Base-by-base conservation (phyloP, 2,329 filamentous ascomycete species). In the Microsporum canis region DNA sequence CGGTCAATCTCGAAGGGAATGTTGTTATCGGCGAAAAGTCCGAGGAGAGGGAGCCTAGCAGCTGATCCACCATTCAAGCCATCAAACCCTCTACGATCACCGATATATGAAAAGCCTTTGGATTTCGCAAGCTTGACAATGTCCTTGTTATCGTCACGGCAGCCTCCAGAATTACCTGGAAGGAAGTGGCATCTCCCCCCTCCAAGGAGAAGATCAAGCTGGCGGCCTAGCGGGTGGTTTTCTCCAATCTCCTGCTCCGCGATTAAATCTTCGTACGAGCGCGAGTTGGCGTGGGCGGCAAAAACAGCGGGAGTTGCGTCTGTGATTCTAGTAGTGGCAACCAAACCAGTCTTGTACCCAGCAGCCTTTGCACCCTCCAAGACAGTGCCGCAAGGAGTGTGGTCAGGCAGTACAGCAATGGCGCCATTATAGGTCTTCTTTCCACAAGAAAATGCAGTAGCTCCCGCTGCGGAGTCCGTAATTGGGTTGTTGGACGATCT, bases 281-380 rank as follows among this genome's bases (percentile, higher is more conserved):
- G 84, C 65, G 84, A 79, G 64, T 90, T 85, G 14, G 91, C 94
- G 71, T 97, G 94, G 51, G 89, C 85, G 3, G 90, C 91, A 72
- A 99, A 99, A 73, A 90, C 95, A 1, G 94, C 94, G 0, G 94
- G 94, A 1, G 94, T 99, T 2, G 94, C 94, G 76, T 99, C 94
- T 3, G 94, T 96, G 64, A 97, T 85, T 64, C 92, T 84, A 0
- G 94, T 99, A 0, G 94, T 99, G 34, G 96, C 94, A 1, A 97
- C 94, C 65, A 99, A 76, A 0, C 94, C 94, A 1, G 94, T 99
- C 75, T 85, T 87, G 71, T 96, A 97, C 8, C 94, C 94, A 6
- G 89, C 88, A 67, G 85, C 84, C 77, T 96, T 95, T 43, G 94
- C 94, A 3, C 94, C 94, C 77, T 99, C 94, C 59, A 99, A 82